Base-by-base conservation (phyloP, 2,329 filamentous ascomycete species). In the Lecanicillium sp. region DNA sequence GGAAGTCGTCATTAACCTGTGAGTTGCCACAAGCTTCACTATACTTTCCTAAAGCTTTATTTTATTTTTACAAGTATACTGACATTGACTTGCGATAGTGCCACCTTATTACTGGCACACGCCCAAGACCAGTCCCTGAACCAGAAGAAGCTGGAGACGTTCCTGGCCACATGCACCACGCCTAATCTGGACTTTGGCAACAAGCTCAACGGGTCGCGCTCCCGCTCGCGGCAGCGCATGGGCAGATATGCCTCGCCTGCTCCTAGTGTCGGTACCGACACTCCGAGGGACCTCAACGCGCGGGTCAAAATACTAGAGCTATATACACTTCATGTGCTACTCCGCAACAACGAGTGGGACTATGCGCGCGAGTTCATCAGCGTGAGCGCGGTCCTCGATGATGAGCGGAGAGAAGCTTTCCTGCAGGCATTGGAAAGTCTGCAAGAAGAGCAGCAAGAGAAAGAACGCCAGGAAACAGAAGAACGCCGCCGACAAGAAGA, bases 301-400 rank as follows among this genome's bases (percentile, higher is more conserved):
- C 76, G 88, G 33, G 80, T 95, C 46, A 94, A 94, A 65, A 85
- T 98, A 30, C 76, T 98, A 36, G 92, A 98, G 63, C 72, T 98
- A 8, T 98, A 95, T 59, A 94, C 88, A 1, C 73, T 98, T 4
- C 92, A 98, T 55, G 86, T 96, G 7, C 76, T 98, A n/a, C 80
- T 90, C 5, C 76, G 87, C 38, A 96, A 95, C 51, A 80, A 86
- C 40, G 88, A 96, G 63, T 98, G 92, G 92, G 86, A 95, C 42
- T 95, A 95, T 52, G 87, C 92, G 4, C 77, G 79, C 43, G 85
- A 94, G 50, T 96, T 96, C 58, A 94, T 96, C 53, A 78, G 73
- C 52, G 78, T 87, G 53, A 92, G 81, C 57, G 80, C 90, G 33
- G 78, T 95, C 18, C 72, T 98, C 2, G 90, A 96, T 57, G 90